phyloP scores from a whole-genome alignment of 495 filamentous ascomycete genomes.

The Astrocystis sublimbata region DNA sequence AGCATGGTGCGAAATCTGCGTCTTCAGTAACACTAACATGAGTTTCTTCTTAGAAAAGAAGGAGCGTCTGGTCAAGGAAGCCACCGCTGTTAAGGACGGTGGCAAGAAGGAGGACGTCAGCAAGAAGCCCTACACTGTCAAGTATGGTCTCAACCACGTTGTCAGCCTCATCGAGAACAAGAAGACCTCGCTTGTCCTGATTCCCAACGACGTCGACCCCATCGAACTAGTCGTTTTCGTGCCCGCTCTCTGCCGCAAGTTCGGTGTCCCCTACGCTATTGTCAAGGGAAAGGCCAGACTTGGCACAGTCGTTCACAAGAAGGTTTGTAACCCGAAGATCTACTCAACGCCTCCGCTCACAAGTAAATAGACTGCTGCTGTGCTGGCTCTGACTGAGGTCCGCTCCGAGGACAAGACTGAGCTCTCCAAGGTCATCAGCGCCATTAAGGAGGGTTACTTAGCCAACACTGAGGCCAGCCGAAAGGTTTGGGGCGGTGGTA shows the following conservation, averaged over 20 bases:
- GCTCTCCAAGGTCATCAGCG: conserved; percentile 91
- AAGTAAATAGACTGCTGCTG: conserved; percentile 78
- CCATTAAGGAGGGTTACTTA: conserved; percentile 97
- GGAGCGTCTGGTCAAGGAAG: conserved; percentile 97
- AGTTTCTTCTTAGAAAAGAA: conserved; percentile 74
- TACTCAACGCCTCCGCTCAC: background rate
- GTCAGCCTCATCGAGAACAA: conserved; percentile 99
- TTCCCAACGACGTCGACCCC: conserved; percentile 99
- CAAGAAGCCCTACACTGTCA: conserved; percentile 99
- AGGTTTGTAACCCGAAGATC: conserved; percentile 53
- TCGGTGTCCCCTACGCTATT: conserved; percentile 99
- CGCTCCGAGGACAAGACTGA: conserved; percentile 97
- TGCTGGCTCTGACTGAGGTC: conserved; percentile 93
- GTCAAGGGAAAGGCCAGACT: conserved; percentile 99
- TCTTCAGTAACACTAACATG: background rate
- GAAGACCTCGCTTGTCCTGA: conserved; percentile 97
- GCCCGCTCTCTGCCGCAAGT: conserved; percentile 98
- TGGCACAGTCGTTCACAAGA: conserved; percentile 99
- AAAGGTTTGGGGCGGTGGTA: conserved; percentile 98
- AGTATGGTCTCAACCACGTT: conserved; percentile 99
- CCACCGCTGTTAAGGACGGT: conserved; percentile 92
- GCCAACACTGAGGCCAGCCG: conserved; percentile 93
- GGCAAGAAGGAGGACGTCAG: conserved; percentile 99
- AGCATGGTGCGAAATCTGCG: too few relatives aligned
- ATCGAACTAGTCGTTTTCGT: conserved; percentile 99